Conservation (phyloP, 768 basidiomycete genomes). For the Lactarius sanguifluus region DNA sequence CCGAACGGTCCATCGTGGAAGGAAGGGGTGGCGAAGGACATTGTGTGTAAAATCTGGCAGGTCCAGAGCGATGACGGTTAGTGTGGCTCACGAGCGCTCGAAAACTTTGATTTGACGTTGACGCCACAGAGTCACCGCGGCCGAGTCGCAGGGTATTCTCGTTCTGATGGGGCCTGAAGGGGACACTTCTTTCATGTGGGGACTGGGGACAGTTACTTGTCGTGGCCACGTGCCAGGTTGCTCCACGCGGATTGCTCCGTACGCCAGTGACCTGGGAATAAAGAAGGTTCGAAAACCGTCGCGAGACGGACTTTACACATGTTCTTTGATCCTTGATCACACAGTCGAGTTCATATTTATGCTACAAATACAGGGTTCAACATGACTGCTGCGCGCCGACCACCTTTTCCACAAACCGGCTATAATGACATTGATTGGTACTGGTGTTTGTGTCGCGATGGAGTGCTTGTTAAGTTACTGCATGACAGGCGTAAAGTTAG, state of each 20-base stretch:
- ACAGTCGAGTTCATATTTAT: conserved; percentile 3
- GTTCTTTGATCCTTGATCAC: conserved; percentile 5
- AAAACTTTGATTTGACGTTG: not conserved
- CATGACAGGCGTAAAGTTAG: conserved; percentile 16
- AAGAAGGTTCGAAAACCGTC: conserved; percentile 6
- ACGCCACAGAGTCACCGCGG: not conserved
- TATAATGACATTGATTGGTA: conserved; percentile 13
- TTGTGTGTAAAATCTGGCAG: conserved; percentile 17
- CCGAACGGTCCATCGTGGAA: not conserved
- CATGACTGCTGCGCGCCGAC: conserved; percentile 5
- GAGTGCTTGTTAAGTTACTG: conserved; percentile 24
- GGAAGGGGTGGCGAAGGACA: not conserved
- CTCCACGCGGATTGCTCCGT: not conserved
- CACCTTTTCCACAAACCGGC: conserved; percentile 9
- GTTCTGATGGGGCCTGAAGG: not conserved
- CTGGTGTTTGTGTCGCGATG: conserved; percentile 10
- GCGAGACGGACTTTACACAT: not conserved
- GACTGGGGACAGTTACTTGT: not conserved
- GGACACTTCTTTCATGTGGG: not conserved
- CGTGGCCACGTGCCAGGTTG: not conserved
- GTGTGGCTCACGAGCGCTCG: not conserved
- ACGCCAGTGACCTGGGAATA: not conserved
- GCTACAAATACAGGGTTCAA: conserved; percentile 21
- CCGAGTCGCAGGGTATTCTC: not conserved
- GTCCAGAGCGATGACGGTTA: not conserved